Base-by-base conservation (phyloP, 768 basidiomycete species). In the Auricularia sp. region DNA sequence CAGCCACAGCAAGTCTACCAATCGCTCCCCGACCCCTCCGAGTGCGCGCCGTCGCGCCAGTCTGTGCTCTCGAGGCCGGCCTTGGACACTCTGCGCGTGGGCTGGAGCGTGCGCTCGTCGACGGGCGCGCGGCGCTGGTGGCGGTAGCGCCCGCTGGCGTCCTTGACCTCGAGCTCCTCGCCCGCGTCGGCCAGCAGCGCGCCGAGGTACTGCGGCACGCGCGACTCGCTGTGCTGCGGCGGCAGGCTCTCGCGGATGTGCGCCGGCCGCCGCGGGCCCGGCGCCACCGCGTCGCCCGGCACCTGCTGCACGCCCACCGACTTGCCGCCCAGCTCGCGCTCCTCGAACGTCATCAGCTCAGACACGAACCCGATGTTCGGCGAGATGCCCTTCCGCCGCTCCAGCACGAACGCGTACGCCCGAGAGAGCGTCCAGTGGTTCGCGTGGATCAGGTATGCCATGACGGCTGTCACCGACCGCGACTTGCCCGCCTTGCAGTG, bases 351-450 rank as follows among this genome's bases (percentile, higher is more conserved):
- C 95, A 97, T 97, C 54, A 98, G 82, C 75, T 97, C 94, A 3
- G 92, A 93, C 54, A 98, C 93, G 75, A 98, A 98, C 5, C 96
- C 96, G 67, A 98, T 96, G 72, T 97, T 98, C 10, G 95, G 96
- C 13, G 92, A 94, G 68, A 98, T 96, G 68, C 94, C 42, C 69
- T 92, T 93, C 42, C 96, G 85, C 8, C 94, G 85, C 70, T 95
- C 95, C 47, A 92, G 82, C 33, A 98, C 95, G 72, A 94, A 97
- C 0, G 88, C 78, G 73, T 98, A 98, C 1, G 96, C 93, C 44
- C 85, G 85, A 39, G 92, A 89, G 54, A 98, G 83, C 21, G 94
- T 90, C 95, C 96, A 98, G 72, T 94, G 93, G 72, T 97, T 94
- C 10, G 94, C 91, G 70, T 97, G 95, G 68, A 98, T 97, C 64